Base-by-base conservation (phyloP, 495 filamentous ascomycete species). In the Corynascus novoguineensis region DNA sequence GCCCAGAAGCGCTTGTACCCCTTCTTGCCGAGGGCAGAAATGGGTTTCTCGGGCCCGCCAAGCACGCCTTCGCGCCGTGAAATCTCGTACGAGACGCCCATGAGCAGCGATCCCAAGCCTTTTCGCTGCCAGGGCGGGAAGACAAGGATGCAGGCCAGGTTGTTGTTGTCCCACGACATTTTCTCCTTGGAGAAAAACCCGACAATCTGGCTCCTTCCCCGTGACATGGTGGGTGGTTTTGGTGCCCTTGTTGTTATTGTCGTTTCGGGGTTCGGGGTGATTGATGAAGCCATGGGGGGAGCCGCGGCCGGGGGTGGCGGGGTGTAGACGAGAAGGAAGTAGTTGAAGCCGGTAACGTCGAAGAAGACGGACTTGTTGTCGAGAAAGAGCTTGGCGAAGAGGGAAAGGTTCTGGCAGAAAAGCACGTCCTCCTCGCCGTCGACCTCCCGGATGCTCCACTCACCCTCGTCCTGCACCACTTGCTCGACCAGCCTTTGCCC, bases 111-210 rank as follows among this genome's bases (percentile, higher is more conserved):
- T 8, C 93, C 93, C 4, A 97, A 81, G 14, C 91, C 90, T 60
- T 87, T 89, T 50, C 86, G 83, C 68, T 97, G 93, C 81, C 92
- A 97, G 1, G 93, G 93, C 3, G 95, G 93, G 67, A 99, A 97
- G 11, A 99, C 81, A 24, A 97, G 77, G 57, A 99, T 99, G 67
- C 93, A 99, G 4, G 93, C 93, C 0, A 99, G 81, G 60, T 97
- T 99, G 69, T 97, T 97, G 63, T 93, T 89, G 65, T 99, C 93
- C 93, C 93, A 99, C 4, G 89, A 93, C 72, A 96, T 86, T 65
- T 97, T 97, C 74, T 99, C 93, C 67, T 97, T 97, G 22, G 87
- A 92, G 79, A 96, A 99, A 81, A 96, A 99, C 50, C 95, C 93
- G 8, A 96, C 82, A 29, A 97, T 86, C 47, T 83, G 82, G 37